Base-by-base conservation (phyloP, 306 rosid species). In the Fagus crenata region DNA sequence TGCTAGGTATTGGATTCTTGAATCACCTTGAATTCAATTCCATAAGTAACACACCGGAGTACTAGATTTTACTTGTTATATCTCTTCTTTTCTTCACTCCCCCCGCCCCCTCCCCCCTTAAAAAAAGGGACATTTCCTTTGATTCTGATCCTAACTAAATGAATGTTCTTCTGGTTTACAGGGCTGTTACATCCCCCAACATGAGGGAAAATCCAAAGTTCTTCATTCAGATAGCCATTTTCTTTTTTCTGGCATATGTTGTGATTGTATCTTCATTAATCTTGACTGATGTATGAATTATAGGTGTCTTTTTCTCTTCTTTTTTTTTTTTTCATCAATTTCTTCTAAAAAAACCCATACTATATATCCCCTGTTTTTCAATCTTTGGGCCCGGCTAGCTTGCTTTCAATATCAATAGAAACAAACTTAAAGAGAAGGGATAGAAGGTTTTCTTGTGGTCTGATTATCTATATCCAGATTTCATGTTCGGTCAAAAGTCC, bases 201-300 rank as follows among this genome's bases (percentile, higher is more conserved):
- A 86, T 96, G 93, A 88, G 96, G 84, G 99, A 96, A 90, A 92
- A 89, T 81, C 99, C 99, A 0, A 96, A 93, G 93, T 87, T 96
- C 74, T 86, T 88, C 78, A 82, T 92, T 83, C 98, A 94, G 90
- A 85, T 94, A 67, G 96, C 95, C 54, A 36, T 92, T 79, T 92
- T 96, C 97, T 85, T 96, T 87, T 86, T 96, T 81, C 92, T 96
- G 87, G 99, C 97, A 6, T 96, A 96, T 78, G 97, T 90, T 67
- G 97, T 96, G 86, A 89, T 96, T 89, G 89, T 96, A 87, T 96
- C 98, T 79, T 96, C 98, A 4, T 81, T 93, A 82, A 87, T 93
- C 80, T 90, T 93, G 76, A 91, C 99, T 46, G 99, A 96, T 85
- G 89, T 90, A 59, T 96, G 82, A 91, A 60, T 61, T 74, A 13